A percentile compares a stretch with the other conserved stretches of the same genome.
Evolutionary conservation across 805 yeast species (phyloP).

Genomic region (Teunomyces tritomae): DNA sequence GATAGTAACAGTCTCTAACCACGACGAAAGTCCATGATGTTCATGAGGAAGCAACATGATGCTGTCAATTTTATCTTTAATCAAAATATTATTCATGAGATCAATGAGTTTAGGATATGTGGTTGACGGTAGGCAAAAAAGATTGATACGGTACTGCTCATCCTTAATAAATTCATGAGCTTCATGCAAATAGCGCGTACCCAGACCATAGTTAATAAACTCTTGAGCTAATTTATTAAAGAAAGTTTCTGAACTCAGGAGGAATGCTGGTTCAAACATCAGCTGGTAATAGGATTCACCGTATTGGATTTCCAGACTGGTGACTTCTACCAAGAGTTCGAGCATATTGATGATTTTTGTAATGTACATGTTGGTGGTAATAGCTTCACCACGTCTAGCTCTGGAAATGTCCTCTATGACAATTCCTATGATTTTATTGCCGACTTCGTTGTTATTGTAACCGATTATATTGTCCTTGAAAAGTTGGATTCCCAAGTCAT

Average conservation of each 20-base stretch:
- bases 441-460: conserved; percentile 48
- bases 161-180: conserved; percentile 53
- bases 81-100: conserved; percentile 57
- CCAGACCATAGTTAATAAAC: conserved; percentile 39
- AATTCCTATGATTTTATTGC: conserved; percentile 45
- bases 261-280: conserved; percentile 64
- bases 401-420: conserved; percentile 55
- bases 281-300: conserved; percentile 63
- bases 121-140: conserved; percentile 49
- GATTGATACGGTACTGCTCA: conserved; percentile 56
- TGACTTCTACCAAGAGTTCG: conserved; percentile 54
- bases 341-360: conserved; percentile 67
- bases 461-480: conserved; percentile 63
- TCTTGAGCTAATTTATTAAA: conserved; percentile 49
- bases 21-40: conserved; percentile 54
- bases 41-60: conserved; percentile 47
- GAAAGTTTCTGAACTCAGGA: conserved; percentile 53
- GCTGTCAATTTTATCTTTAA: conserved; percentile 54
- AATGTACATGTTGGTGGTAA: conserved; percentile 51
- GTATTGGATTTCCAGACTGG: conserved; percentile 23
- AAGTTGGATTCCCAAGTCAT: conserved; percentile 69
- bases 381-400: conserved; percentile 52
- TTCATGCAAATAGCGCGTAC: conserved; percentile 54
- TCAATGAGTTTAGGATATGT: conserved; percentile 54
- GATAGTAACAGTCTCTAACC: conserved; percentile 48